Base-by-base conservation (phyloP, 768 basidiomycete species). In the Pulveroboletus sp. region DNA sequence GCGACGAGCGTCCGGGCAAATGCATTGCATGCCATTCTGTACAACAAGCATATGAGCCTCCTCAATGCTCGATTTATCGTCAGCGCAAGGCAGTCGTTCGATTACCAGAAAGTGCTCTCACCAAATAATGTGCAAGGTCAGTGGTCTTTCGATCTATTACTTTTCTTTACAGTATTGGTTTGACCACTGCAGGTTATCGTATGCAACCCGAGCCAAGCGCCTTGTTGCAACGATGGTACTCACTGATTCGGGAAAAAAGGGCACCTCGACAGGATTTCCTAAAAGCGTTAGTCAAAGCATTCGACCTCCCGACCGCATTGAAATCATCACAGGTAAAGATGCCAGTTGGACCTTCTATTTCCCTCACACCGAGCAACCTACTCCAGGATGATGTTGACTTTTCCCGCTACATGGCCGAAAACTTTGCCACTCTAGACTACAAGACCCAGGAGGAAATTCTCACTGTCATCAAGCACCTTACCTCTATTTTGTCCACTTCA, bases 361-460 rank as follows among this genome's bases (percentile, higher is more conserved):
- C 33, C 27, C 17, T 15, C 17, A 4, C 17, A 45, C 27, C 43
- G 14, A 53, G 13, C 39, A 18, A 18, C 28, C 13, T 28, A 28
- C 27, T 32, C 26, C 56, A 93, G 86, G 81, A 87, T 53, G 89
- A 96, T 59, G 76, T 94, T 46, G 82, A 86, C 43, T 92, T 97
- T 63, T 78, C 78, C 5, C 84, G 93, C 47, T 99, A 93, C 70
- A 89, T 97, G 81, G 86, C 91, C 0, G 96, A 98, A 65, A 97
- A 97, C 61, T 86, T 98, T 50, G 79, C 93, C 1, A 74, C 86
- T 1, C 81, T 99, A 53, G 93, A 98, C 31, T 98, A 94, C 75
- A 97, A 93, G 72, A 90, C 91, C 0, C 85, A 88, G 59, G 96
- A 99, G 67, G 96, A 98, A 69, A 84, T 86, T 5, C 71, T 97